A percentile compares a stretch with the other conserved stretches of the same genome.
Evolutionary conservation across 768 basidiomycete species (phyloP).

Genomic region (Leccinum sublutescens): DNA sequence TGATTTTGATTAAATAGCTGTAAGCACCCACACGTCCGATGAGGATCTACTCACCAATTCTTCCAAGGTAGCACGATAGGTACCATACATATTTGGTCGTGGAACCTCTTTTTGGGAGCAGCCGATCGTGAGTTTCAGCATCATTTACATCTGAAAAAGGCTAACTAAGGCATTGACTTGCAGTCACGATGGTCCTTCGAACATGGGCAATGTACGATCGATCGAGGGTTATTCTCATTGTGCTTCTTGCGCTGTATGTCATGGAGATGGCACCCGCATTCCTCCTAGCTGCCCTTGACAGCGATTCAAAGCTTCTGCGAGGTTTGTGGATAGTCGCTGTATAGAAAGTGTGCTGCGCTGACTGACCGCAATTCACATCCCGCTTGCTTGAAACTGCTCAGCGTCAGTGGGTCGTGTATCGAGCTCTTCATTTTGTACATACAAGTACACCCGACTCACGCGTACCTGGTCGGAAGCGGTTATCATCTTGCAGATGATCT

Average conservation of each 20-base stretch:
- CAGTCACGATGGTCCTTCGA: slow-evolving; percentile 1
- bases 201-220: slow-evolving; percentile 2
- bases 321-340: not conserved
- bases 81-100: not conserved
- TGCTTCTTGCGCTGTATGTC: not conserved
- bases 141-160: not conserved
- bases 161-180: not conserved
- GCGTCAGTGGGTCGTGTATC: not conserved
- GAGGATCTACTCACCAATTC: not conserved
- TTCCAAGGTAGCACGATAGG: not conserved
- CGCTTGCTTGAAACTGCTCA: not conserved
- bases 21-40: not conserved
- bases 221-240: not conserved
- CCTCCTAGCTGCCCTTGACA: not conserved
- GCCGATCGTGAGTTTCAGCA: slow-evolving; percentile 1
- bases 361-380: not conserved
- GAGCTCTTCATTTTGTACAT: not conserved
- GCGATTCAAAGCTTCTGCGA: not conserved
- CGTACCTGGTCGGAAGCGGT: not conserved
- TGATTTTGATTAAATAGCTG: not conserved
- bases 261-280: not conserved
- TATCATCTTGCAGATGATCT: not conserved
- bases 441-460: not conserved
- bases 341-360: not conserved
- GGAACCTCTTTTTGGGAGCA: not conserved